phyloP scores from a whole-genome alignment of 1,284 basidiomycete species.

The Phellopilus nigrolimitatus region DNA sequence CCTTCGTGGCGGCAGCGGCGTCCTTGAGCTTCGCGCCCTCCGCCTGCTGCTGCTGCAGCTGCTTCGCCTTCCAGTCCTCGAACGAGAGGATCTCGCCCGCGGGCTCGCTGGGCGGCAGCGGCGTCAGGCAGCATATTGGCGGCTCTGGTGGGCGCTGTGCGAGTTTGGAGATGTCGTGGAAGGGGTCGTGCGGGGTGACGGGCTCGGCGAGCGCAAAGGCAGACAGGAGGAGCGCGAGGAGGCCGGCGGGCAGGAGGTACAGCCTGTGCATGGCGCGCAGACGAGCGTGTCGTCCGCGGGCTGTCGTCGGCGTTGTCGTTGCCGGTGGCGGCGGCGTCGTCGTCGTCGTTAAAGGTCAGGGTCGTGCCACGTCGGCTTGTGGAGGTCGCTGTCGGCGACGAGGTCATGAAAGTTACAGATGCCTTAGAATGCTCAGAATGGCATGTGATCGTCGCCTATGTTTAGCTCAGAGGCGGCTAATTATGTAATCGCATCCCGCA shows the following conservation, averaged over 20 bases:
- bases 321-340: not conserved
- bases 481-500: no score
- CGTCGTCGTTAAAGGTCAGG: not conserved
- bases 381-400: no score
- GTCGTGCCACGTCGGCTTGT: not conserved
- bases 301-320: not conserved
- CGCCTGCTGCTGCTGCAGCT: conserved; percentile 20
- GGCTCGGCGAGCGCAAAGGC: conserved; percentile 24
- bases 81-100: conserved; percentile 70
- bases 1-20: not conserved
- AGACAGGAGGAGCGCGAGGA: conserved; percentile 15
- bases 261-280: not conserved
- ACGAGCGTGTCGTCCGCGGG: no score
- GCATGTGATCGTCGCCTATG: no score
- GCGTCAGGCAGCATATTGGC: conserved; percentile 64
- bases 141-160: conserved; percentile 45
- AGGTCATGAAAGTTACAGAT: no score
- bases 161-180: conserved; percentile 47
- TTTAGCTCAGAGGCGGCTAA: no score
- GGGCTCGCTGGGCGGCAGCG: conserved; percentile 43
- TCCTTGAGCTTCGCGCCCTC: conserved; percentile 13
- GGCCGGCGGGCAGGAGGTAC: conserved; percentile 14
- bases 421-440: not conserved
- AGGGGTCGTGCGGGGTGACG: conserved; percentile 52
- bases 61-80: conserved; percentile 85